A percentile compares a stretch with the other conserved stretches of the same genome.
These are phyloP conservation scores for Calonectria leucothoes DNA, from an alignment of 2,329 filamentous ascomycete genomes.

Conservation along the genomic window DNA sequence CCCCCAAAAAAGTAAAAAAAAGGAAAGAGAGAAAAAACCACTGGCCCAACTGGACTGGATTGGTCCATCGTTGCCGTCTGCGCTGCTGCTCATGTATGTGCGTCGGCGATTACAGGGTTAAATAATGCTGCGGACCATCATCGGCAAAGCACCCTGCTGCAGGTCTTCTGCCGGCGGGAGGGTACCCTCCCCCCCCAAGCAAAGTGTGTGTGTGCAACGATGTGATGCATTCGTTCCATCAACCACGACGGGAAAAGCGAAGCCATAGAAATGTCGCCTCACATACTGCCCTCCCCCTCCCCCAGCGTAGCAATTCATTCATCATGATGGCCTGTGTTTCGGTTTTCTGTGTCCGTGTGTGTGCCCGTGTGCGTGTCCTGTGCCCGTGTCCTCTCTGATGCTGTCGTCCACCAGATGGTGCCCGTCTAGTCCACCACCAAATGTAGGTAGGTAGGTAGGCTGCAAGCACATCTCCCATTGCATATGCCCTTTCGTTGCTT, in stretches of 20 bases:
- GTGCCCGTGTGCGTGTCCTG: not conserved
- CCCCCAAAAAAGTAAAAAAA: not conserved
- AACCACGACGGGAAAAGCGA: not conserved
- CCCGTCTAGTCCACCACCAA: not conserved
- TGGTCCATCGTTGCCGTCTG: not conserved
- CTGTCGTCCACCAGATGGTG: not conserved
- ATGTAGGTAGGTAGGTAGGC: not conserved
- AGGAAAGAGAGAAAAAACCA: not conserved
- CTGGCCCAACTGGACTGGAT: not conserved
- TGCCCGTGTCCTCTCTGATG: not conserved
- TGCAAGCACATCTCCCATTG: not conserved
- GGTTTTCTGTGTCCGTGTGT: not conserved
- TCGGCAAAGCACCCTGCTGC: constrained; percentile 18
- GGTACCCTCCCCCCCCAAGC: no score
- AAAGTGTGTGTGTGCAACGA: not conserved
- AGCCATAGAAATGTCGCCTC: not conserved
- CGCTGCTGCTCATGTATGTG: not conserved
- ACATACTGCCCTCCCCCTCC: no score
- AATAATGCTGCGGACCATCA: not conserved
- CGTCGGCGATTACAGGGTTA: constrained; percentile 5
- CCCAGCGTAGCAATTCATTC: not conserved
- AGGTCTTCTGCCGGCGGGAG: constrained; percentile 8
- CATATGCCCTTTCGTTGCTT: constrained; percentile 11
- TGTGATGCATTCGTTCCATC: constrained; percentile 1
- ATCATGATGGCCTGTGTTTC: no score